Percentiles rank a stretch among this genome's conserved stretches.
phyloP scores from a whole-genome alignment of 495 filamentous ascomycete species.

The Tuber calosporum region DNA sequence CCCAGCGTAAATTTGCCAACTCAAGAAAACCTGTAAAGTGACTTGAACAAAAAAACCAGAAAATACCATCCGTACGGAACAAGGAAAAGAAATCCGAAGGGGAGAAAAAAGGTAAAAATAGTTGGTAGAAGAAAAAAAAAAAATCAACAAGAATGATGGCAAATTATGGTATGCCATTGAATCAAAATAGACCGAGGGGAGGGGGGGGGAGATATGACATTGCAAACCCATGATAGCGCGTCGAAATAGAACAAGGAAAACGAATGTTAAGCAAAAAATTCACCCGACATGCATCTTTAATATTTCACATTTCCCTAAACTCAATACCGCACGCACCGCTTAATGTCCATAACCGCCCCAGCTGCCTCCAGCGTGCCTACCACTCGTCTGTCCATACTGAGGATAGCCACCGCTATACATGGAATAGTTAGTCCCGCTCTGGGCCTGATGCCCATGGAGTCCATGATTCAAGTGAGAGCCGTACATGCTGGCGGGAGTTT shows the following conservation, averaged over 20 bases:
- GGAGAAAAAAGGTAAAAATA: constrained; percentile 13
- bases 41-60: constrained; percentile 21
- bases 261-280: background rate
- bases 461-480: constrained; percentile 40
- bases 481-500: constrained; percentile 36
- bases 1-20: constrained; percentile 36
- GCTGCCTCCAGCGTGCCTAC: constrained; percentile 23
- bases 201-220: constrained; percentile 19
- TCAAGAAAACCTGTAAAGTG: constrained; percentile 30
- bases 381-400: constrained; percentile 31
- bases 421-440: constrained; percentile 33
- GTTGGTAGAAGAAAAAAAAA: constrained; percentile 35
- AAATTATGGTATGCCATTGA: constrained; percentile 30
- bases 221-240: constrained; percentile 9
- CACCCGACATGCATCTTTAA: constrained; percentile 12
- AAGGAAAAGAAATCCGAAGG: constrained; percentile 25
- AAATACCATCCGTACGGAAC: constrained; percentile 24
- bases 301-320: constrained; percentile 1
- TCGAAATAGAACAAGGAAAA: constrained; percentile 4
- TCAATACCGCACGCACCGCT: background rate
- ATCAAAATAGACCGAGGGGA: constrained; percentile 36
- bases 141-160: constrained; percentile 38
- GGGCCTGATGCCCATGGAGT: constrained; percentile 38
- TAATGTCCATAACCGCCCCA: constrained; percentile 32
- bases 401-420: constrained; percentile 39